Evolutionary conservation across 345 rosid genomes (phyloP).

Genomic region (Syzygium jambos): DNA sequence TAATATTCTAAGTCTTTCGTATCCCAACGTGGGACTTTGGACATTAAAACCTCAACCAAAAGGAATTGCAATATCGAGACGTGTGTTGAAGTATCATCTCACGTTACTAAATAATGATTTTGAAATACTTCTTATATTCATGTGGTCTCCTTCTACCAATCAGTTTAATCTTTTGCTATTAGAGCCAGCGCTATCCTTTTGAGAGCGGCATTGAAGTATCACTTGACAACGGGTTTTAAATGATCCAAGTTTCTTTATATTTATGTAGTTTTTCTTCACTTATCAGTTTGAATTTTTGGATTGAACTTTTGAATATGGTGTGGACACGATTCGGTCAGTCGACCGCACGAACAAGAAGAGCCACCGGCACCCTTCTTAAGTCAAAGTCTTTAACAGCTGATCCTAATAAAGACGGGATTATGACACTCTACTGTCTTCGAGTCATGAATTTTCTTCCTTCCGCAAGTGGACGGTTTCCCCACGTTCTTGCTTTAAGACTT

Average conservation of each 20-base stretch:
- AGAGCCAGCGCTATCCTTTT: no score
- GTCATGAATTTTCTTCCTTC: neutral
- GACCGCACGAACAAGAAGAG: neutral
- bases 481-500: neutral
- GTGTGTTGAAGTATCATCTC: neutral
- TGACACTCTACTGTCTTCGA: neutral
- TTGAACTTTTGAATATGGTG: neutral
- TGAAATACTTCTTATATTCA: no score
- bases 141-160: no score
- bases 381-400: neutral
- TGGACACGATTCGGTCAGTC: neutral
- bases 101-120: no score
- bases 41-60: neutral
- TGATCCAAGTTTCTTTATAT: no score
- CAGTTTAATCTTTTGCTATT: no score
- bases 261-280: rapidly evolving
- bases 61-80: neutral
- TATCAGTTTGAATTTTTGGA: no score
- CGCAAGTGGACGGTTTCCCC: neutral
- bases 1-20: neutral
- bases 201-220: no score
- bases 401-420: neutral
- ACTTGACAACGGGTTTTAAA: no score
- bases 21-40: neutral
- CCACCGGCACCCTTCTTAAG: neutral